phyloP scores from a whole-genome alignment of 495 filamentous ascomycete species.

The Aspergillus incahuasiensis region DNA sequence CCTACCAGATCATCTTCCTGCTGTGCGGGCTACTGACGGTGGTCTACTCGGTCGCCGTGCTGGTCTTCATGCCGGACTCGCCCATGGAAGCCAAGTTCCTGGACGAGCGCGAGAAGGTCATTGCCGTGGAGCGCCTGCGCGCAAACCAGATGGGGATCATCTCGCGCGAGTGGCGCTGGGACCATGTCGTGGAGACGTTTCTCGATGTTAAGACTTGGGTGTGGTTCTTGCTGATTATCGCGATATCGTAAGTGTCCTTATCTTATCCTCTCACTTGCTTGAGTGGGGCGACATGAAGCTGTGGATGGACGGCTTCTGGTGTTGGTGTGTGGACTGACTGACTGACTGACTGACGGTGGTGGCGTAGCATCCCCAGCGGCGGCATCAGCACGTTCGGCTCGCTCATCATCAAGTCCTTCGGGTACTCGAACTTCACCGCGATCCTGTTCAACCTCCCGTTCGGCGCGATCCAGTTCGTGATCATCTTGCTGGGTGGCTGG shows the following conservation, averaged over 20 bases:
- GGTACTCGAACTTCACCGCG: slow-evolving; percentile 27
- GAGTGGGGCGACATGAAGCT: too few species aligned
- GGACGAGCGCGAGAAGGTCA: slow-evolving; percentile 38
- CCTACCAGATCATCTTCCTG: slow-evolving; percentile 54
- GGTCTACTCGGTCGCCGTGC: slow-evolving; percentile 32
- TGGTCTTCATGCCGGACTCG: slow-evolving; percentile 47
- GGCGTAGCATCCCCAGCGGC: slow-evolving; percentile 26
- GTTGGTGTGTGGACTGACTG: too few species aligned
- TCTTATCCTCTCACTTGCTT: too few species aligned
- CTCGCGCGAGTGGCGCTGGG: slow-evolving; percentile 42
- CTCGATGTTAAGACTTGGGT: slow-evolving; percentile 39
- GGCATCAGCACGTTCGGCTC: slow-evolving; percentile 33
- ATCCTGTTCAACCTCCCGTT: slow-evolving; percentile 33
- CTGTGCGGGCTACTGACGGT: slow-evolving; percentile 44
- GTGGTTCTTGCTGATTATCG: slow-evolving; percentile 24
- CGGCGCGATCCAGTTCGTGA: slow-evolving; percentile 40
- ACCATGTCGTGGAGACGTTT: slow-evolving; percentile 45
- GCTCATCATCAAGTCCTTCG: slow-evolving; percentile 36
- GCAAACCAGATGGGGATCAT: slow-evolving; percentile 52
- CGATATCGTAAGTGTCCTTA: slow-evolving; percentile 20
- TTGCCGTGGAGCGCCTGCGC: slow-evolving; percentile 49
- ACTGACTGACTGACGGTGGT: too few species aligned
- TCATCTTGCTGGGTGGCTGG: slow-evolving; percentile 42
- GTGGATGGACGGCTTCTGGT: too few species aligned
- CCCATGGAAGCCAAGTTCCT: slow-evolving; percentile 44